phyloP scores from a whole-genome alignment of 768 basidiomycete species.

The Termitomyces sp. region DNA sequence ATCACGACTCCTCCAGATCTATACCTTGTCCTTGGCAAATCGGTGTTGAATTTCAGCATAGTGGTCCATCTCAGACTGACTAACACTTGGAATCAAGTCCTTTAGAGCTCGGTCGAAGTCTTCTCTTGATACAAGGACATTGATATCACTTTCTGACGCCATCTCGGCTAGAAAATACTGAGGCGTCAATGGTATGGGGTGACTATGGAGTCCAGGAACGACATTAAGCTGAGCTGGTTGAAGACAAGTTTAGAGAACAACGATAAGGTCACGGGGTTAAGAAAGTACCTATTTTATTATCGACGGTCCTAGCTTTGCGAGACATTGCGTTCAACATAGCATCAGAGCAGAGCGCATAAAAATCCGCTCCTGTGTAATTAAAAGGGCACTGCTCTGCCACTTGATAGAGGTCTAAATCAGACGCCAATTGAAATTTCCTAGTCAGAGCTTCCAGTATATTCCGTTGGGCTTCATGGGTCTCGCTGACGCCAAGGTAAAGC shows the following conservation, averaged over 20 bases:
- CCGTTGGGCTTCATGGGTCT: slow-evolving; percentile 77
- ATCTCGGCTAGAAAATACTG: slow-evolving; percentile 90
- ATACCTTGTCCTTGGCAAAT: slow-evolving; percentile 41
- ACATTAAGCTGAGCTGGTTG: slow-evolving; percentile 41
- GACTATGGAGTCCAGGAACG: slow-evolving; percentile 30
- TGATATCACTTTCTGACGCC: slow-evolving; percentile 60
- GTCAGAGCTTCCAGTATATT: slow-evolving; percentile 89
- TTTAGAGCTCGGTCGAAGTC: slow-evolving; percentile 77
- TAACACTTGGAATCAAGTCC: slow-evolving; percentile 77
- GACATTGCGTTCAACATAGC: slow-evolving; percentile 95
- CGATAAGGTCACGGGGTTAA: background rate
- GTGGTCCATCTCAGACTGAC: slow-evolving; percentile 77
- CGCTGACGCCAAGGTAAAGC: slow-evolving; percentile 92
- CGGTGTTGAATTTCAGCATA: slow-evolving; percentile 67
- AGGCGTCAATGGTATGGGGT: slow-evolving; percentile 71
- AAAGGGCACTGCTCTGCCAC: slow-evolving; percentile 79
- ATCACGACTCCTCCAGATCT: background rate
- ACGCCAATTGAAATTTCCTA: slow-evolving; percentile 81
- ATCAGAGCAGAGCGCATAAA: slow-evolving; percentile 96
- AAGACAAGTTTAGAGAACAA: background rate
- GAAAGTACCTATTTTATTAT: slow-evolving; percentile 60
- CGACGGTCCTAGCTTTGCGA: slow-evolving; percentile 74
- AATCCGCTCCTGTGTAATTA: slow-evolving; percentile 96
- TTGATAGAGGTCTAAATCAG: slow-evolving; percentile 50
- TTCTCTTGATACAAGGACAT: slow-evolving; percentile 62